phyloP scores from a whole-genome alignment of 768 basidiomycete genomes.

The Zangia roseola region DNA sequence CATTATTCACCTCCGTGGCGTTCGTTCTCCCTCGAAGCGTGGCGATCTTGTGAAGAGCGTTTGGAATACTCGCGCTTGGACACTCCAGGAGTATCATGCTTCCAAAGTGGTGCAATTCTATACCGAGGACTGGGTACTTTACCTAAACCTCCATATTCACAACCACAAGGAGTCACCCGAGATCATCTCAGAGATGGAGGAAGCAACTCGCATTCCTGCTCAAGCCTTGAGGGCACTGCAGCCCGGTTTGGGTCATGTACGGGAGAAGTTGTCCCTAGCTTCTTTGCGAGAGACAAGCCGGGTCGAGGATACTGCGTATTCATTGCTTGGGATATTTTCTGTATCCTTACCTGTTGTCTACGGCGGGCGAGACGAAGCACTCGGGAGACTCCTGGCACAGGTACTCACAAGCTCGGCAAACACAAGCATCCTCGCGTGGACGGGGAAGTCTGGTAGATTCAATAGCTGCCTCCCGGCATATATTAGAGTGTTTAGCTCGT shows the following conservation, averaged over 20 bases:
- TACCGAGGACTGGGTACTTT: slow-evolving; percentile 7
- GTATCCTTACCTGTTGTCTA: slow-evolving; percentile 5
- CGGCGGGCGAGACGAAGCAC: slow-evolving; percentile 9
- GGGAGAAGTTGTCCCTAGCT: slow-evolving; percentile 6
- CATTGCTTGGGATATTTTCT: slow-evolving; percentile 12
- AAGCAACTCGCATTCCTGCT: background rate
- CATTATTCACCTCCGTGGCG: background rate
- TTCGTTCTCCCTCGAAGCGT: background rate
- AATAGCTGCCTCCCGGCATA: slow-evolving; percentile 7
- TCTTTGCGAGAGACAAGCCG: slow-evolving; percentile 5
- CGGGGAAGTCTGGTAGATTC: background rate
- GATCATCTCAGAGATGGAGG: slow-evolving; percentile 11
- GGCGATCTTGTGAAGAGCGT: background rate
- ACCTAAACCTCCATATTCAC: slow-evolving; percentile 1
- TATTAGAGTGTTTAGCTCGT: background rate
- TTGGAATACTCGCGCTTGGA: slow-evolving; percentile 3
- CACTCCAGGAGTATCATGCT: slow-evolving; percentile 14
- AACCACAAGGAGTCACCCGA: slow-evolving; percentile 8
- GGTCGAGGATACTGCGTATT: slow-evolving; percentile 14
- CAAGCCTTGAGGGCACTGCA: background rate
- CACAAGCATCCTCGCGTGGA: slow-evolving; percentile 8
- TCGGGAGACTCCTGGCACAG: slow-evolving; percentile 8
- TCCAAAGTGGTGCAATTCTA: slow-evolving; percentile 12
- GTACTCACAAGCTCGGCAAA: slow-evolving; percentile 8
- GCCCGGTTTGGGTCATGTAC: slow-evolving; percentile 2